Evolutionary conservation across 2,329 filamentous ascomycete genomes (phyloP).

Genomic region (Beauveria caledonica): DNA sequence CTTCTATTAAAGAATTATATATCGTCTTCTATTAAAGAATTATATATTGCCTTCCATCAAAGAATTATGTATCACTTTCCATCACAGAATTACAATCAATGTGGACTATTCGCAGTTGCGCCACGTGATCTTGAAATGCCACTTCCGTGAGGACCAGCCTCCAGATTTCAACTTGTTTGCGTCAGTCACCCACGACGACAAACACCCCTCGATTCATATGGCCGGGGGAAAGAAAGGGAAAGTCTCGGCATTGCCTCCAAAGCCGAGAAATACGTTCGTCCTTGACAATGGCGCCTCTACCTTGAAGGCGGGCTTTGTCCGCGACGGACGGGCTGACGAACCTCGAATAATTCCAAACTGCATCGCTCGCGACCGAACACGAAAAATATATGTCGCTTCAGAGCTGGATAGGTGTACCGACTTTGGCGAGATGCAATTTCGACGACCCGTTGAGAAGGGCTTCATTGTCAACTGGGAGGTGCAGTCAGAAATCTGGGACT

Average conservation of each 20-base stretch:
- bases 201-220: conserved; percentile 21
- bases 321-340: conserved; percentile 34
- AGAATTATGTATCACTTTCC: background rate
- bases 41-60: background rate
- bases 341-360: conserved; percentile 80
- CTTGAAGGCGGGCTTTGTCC: conserved; percentile 79
- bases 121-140: conserved; percentile 1
- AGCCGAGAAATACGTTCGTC: conserved; percentile 64
- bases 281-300: conserved; percentile 90
- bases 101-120: background rate
- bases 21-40: background rate
- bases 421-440: conserved; percentile 80
- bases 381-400: conserved; percentile 69
- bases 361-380: conserved; percentile 73
- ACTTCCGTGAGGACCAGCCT: background rate
- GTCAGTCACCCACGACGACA: background rate
- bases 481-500: conserved; percentile 92
- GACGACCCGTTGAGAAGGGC: conserved; percentile 86
- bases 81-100: too few species aligned
- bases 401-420: conserved; percentile 75
- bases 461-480: conserved; percentile 96
- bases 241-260: conserved; percentile 34
- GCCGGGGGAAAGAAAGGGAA: conserved; percentile 45
- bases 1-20: background rate
- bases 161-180: background rate